Evolutionary conservation across 2,329 filamentous ascomycete species (phyloP).

Genomic region (Colletotrichum sp.): DNA sequence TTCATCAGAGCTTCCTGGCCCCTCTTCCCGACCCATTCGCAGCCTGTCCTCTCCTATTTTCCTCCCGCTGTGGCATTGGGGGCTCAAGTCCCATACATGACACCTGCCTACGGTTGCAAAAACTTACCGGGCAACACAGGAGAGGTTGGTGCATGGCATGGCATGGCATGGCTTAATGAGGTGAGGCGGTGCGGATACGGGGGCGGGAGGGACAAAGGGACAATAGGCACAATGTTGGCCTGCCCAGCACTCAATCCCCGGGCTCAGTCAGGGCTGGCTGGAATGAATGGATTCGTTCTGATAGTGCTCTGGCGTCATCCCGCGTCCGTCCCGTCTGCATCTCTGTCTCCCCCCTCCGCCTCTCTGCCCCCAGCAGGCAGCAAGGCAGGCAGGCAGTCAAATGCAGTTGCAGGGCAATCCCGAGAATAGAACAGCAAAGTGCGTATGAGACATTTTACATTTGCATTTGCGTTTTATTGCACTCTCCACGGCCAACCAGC

Average conservation of each 20-base stretch:
- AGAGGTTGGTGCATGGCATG: background rate
- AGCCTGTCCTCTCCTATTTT: background rate
- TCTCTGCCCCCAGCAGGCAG: background rate
- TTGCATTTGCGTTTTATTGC: background rate
- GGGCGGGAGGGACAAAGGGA: background rate
- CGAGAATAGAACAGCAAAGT: background rate
- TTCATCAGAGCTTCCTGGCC: conserved; percentile 13
- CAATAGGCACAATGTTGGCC: background rate
- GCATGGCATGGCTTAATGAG: background rate
- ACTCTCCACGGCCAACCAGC: background rate
- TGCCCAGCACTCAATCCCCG: background rate
- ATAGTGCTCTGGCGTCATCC: conserved; percentile 10
- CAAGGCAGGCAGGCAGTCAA: background rate
- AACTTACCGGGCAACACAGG: background rate
- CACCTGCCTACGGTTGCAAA: background rate
- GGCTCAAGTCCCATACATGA: background rate
- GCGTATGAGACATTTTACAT: conserved; percentile 2
- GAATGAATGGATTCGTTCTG: background rate
- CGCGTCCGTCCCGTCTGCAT: background rate
- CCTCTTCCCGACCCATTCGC: background rate
- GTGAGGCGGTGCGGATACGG: background rate
- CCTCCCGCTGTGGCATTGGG: background rate
- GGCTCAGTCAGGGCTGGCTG: background rate
- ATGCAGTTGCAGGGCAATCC: background rate
- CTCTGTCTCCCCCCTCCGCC: background rate